Percentiles rank a stretch among this genome's conserved stretches.
These are phyloP conservation scores for Leersia perrieri DNA, from an alignment of 176 grass and related monocot genomes.

Conservation along the genomic window DNA sequence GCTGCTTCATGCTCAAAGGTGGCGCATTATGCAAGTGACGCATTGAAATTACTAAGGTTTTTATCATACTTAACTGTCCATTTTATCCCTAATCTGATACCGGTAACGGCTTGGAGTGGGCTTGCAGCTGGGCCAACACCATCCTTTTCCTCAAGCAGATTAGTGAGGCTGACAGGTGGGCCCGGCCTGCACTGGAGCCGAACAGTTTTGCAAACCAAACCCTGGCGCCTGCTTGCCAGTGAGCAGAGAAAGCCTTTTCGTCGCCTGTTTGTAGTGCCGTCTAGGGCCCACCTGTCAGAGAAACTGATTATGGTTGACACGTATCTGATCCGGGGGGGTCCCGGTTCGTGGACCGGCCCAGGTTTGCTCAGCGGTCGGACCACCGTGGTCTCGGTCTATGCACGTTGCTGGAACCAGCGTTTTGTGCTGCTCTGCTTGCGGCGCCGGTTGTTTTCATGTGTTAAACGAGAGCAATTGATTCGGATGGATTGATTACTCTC, in stretches of 20 bases:
- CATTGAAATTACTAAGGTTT: not conserved
- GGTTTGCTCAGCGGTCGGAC: not conserved
- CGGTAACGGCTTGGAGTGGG: not conserved
- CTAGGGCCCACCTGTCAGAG: not conserved
- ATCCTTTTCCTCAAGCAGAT: not conserved
- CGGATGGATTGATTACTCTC: not conserved
- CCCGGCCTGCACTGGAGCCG: not conserved
- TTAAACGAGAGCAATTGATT: not conserved
- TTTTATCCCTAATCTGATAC: not conserved
- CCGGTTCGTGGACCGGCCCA: slow-evolving; percentile 19
- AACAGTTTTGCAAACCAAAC: slow-evolving; percentile 21
- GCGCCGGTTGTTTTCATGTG: slow-evolving; percentile 16
- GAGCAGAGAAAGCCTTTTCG: slow-evolving; percentile 27
- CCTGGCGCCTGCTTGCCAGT: slow-evolving; percentile 4
- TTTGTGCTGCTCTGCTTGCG: not conserved
- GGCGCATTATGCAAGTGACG: not conserved
- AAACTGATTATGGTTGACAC: slow-evolving; percentile 19
- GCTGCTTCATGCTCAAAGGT: not conserved
- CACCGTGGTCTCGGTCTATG: slow-evolving; percentile 6
- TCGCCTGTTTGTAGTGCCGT: not conserved
- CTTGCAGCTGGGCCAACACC: not conserved
- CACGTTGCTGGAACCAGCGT: not conserved
- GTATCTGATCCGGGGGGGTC: slow-evolving; percentile 19
- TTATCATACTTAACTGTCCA: not conserved
- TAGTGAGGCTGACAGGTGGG: slow-evolving; percentile 2